Evolutionary conservation across 129 eudicot species (phyloP).

Genomic region (Helichrysum umbraculigerum): DNA sequence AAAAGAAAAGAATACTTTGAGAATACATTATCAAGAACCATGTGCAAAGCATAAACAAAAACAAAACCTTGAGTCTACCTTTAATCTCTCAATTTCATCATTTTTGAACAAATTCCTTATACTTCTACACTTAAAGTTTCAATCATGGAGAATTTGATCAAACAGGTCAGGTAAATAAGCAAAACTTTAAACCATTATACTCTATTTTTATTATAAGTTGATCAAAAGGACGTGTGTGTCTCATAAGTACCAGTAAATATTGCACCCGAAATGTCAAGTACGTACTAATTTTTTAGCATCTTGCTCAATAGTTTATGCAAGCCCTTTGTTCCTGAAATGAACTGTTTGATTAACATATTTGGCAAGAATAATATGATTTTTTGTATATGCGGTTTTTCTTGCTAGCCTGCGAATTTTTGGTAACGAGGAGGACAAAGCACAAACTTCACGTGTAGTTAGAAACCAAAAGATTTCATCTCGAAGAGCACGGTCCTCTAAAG

Average conservation of each 20-base stretch:
- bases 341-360: background rate
- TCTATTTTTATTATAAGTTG: background rate
- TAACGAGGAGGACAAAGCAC: constrained; percentile 41
- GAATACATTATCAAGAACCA: constrained; percentile 28
- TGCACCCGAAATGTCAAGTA: no score
- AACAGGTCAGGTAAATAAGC: constrained; percentile 61
- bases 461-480: constrained; percentile 51
- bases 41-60: constrained; percentile 25
- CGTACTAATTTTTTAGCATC: no score
- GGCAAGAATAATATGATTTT: no score
- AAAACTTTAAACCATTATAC: background rate
- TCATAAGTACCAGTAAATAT: no score
- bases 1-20: constrained; percentile 34
- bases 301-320: background rate
- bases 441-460: constrained; percentile 32
- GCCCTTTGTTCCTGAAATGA: background rate
- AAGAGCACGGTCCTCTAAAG: constrained; percentile 51
- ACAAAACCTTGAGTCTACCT: constrained; percentile 16
- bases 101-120: constrained; percentile 1
- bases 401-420: constrained; percentile 44
- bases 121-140: background rate
- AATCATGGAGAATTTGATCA: constrained; percentile 59
- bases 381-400: background rate
- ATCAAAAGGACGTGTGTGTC: no score
- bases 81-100: constrained; percentile 7